These are phyloP conservation scores for Marasmius oreades DNA, from an alignment of 1,284 basidiomycete species.

Conservation along the genomic window DNA sequence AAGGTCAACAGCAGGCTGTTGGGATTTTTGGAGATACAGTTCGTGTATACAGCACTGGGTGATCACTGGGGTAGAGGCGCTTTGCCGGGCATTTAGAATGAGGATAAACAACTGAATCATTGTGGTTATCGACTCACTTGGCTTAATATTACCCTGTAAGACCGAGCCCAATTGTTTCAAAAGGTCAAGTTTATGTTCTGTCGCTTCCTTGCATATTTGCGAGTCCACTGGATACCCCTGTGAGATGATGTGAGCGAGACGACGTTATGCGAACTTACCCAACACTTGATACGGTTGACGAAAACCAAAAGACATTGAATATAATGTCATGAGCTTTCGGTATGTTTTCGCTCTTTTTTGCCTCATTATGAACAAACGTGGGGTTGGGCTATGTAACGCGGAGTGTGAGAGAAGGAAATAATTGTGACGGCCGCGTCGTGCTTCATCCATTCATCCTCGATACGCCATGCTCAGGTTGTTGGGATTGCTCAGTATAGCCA, in stretches of 20 bases:
- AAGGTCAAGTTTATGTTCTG: constrained; percentile 71
- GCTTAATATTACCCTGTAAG: constrained; percentile 83
- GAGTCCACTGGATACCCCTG: constrained; percentile 63
- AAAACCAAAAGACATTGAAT: constrained; percentile 83
- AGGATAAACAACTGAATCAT: constrained; percentile 6
- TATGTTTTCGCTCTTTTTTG: constrained; percentile 93
- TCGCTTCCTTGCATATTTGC: constrained; percentile 75
- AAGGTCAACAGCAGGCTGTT: constrained; percentile 76
- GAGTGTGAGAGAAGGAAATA: constrained; percentile 1
- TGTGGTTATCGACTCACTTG: constrained; percentile 60
- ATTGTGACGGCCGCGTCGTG: background rate
- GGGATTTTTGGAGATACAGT: constrained; percentile 73
- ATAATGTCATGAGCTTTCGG: constrained; percentile 87
- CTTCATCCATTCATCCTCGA: background rate
- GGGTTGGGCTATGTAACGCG: no score
- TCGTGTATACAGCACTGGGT: constrained; percentile 94
- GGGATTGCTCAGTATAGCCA: constrained; percentile 1
- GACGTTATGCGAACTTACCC: constrained; percentile 40
- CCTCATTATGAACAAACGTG: constrained; percentile 57
- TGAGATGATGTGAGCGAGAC: constrained; percentile 7
- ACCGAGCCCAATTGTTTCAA: constrained; percentile 69
- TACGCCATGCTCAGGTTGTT: background rate
- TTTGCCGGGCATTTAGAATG: constrained; percentile 34
- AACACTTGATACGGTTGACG: constrained; percentile 89
- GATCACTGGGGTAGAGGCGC: constrained; percentile 70